phyloP scores from a whole-genome alignment of 257 asterid species.

The Lavandula angustifolia region DNA sequence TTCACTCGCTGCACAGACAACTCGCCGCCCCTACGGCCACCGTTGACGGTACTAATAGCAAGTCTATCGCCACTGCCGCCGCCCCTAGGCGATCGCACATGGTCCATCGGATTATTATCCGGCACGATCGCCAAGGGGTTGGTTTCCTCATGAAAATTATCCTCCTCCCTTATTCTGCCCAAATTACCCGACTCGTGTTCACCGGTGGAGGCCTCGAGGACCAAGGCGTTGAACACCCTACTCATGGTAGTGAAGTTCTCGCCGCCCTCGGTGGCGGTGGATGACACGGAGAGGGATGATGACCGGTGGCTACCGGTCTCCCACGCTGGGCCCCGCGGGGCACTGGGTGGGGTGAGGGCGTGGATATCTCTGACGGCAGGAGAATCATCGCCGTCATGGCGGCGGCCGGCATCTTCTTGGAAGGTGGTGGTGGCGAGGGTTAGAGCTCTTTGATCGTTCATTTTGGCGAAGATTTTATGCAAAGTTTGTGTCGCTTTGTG shows the following conservation, averaged over 20 bases:
- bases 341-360: conserved; percentile 72
- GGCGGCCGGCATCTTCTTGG: conserved; percentile 34
- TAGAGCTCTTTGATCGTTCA: conserved; percentile 57
- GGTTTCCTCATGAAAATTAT: conserved; percentile 40
- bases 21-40: conserved; percentile 21
- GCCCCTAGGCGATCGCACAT: conserved; percentile 41
- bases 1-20: conserved; percentile 66
- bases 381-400: conserved; percentile 15
- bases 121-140: conserved; percentile 82
- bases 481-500: conserved; percentile 3
- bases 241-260: conserved; percentile 78
- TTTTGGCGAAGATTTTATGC: conserved; percentile 1
- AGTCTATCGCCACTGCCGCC: conserved; percentile 30
- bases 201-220: conserved; percentile 59
- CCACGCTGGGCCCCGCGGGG: conserved; percentile 42
- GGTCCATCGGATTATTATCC: conserved; percentile 41
- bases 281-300: conserved; percentile 49
- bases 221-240: conserved; percentile 72
- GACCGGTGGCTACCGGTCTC: conserved; percentile 54
- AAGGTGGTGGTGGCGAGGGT: conserved; percentile 28
- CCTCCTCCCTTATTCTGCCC: conserved; percentile 64
- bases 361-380: conserved; percentile 70
- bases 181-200: conserved; percentile 45
- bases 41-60: neutral
- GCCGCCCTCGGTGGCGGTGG: conserved; percentile 41